Evolutionary conservation across 345 rosid species (phyloP), one percentile per base, ranked within the genome.

Genomic region (Hirschfeldia incana): DNA sequence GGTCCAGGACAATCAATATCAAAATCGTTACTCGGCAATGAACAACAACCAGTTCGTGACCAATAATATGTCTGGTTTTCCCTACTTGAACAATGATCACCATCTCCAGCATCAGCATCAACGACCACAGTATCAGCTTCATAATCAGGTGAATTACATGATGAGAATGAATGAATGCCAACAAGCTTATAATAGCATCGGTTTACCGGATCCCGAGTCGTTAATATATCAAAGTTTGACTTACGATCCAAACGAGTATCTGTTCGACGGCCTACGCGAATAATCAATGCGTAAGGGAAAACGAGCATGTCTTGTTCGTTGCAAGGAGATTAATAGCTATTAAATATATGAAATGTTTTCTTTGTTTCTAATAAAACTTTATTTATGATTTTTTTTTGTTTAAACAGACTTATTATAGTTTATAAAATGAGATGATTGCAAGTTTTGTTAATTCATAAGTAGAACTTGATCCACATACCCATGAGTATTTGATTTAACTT

Each of bases 41-140:
- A 57, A 71, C 72, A 71, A 57, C 51, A 66, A 37, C 69, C 72
- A 39, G 51, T 29, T 65, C 29, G 42, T 65, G 39, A 71, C 60
- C 27, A 57, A 29, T 71, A 10, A 51, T 32, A 8, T 69, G 10
- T 13, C 64, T 62, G 8, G 1, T 70, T 49, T 77, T 7, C 32
- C 67, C 58, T 10, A 58, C 0, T 69, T 9, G 7, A 17, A 67
- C 55, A 1, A 60, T 60, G 65, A 74, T 65, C 4, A 3, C 21
- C 17, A 36, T 7, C 15, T 17, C 57, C 57, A 49, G 33, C 73
- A 29, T 9, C 21, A 53, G 8, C 30, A 12, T 61, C 8, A 65
- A 34, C 69, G 36, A 36, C 49, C 11, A 33, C 42, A 63, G 15
- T 12, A 32, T 10, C 51, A 70, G 51, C 55, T 30, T 10, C 3